These are phyloP conservation scores for Isabelozyma rhagii DNA, from an alignment of 805 yeast species.

Conservation along the genomic window DNA sequence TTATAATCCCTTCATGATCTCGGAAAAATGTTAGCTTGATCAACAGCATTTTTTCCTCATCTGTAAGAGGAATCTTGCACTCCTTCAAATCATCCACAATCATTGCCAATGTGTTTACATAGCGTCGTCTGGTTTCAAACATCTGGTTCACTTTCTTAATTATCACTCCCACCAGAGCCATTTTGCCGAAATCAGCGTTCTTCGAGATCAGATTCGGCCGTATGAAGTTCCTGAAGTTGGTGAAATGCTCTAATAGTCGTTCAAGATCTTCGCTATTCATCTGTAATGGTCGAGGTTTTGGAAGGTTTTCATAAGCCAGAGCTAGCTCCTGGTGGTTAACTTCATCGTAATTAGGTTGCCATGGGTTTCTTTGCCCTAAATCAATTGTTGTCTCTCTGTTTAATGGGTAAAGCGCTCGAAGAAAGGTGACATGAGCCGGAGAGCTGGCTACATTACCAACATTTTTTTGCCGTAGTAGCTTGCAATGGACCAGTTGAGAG, in stretches of 20 bases:
- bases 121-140: slow-evolving; percentile 14
- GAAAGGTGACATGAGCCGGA: slow-evolving; percentile 6
- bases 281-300: slow-evolving; percentile 22
- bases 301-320: slow-evolving; percentile 21
- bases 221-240: slow-evolving; percentile 20
- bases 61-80: slow-evolving; percentile 23
- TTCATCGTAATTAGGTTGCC: neutral
- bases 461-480: neutral
- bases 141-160: slow-evolving; percentile 14
- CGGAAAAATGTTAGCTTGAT: slow-evolving; percentile 27
- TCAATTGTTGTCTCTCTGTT: neutral
- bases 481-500: neutral
- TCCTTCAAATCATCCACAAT: slow-evolving; percentile 25
- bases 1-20: slow-evolving; percentile 22
- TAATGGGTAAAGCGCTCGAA: slow-evolving; percentile 17
- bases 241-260: slow-evolving; percentile 21
- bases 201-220: slow-evolving; percentile 19
- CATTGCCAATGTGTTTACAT: slow-evolving; percentile 16
- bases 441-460: neutral
- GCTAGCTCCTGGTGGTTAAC: slow-evolving; percentile 25
- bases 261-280: slow-evolving; percentile 24
- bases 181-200: neutral
- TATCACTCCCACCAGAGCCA: slow-evolving; percentile 1
- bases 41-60: slow-evolving; percentile 25
- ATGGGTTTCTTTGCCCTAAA: neutral